Percentiles rank a stretch among this genome's conserved stretches.
phyloP scores from a whole-genome alignment of 176 grass and related monocot genomes.

The Pharus latifolius region DNA sequence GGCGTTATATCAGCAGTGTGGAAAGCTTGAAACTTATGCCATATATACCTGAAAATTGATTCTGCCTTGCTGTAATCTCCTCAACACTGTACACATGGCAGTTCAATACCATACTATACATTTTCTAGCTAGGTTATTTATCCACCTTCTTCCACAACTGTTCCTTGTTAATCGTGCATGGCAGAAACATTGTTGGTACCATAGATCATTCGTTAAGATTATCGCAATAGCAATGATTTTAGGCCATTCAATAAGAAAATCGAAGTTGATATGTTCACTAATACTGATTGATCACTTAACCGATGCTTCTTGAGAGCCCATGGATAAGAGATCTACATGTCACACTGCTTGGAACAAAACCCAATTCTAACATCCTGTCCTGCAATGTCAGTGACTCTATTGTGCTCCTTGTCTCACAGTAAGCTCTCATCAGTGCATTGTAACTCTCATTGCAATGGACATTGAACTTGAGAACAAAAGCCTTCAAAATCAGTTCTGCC shows the following conservation, averaged over 20 bases:
- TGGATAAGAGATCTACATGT: constrained; percentile 61
- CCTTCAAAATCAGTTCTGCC: constrained; percentile 47
- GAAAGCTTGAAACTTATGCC: too few relatives aligned
- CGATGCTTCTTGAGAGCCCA: constrained; percentile 44
- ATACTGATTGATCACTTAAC: not conserved
- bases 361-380: constrained; percentile 60
- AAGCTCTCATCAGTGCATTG: constrained; percentile 54
- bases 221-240: too few relatives aligned
- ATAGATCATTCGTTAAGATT: not conserved
- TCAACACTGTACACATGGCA: too few relatives aligned
- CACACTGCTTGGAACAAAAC: constrained; percentile 61
- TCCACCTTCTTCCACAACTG: not conserved
- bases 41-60: too few relatives aligned
- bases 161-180: not conserved
- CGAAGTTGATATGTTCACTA: not conserved
- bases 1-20: too few relatives aligned
- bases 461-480: constrained; percentile 50
- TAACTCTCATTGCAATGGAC: constrained; percentile 50
- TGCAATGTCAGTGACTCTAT: constrained; percentile 45
- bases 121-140: not conserved
- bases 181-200: not conserved
- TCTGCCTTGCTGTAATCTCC: too few relatives aligned
- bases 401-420: constrained; percentile 35
- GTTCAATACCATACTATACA: too few relatives aligned
- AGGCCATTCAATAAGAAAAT: not conserved